Evolutionary conservation across 1,284 basidiomycete genomes (phyloP), one percentile per base, ranked within the genome.

Genomic region (Singerocomus rubriflavus): DNA sequence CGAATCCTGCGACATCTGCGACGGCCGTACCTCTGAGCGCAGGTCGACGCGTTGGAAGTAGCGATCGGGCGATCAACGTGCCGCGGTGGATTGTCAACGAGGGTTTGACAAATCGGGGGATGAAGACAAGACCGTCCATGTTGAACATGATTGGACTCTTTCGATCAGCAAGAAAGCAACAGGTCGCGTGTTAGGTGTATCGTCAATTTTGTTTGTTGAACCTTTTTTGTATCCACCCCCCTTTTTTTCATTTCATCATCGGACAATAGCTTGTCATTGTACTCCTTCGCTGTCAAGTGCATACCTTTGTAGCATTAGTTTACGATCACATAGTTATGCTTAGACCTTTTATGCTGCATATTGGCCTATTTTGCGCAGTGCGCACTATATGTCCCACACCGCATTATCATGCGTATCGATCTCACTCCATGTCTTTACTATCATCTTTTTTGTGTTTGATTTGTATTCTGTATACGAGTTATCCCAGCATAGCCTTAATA

Each of bases 141-240:
- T 46, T 69, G 45, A 61, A 56, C 38, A 57, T 63, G 55, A 63
- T 59, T 50, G 53, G 46, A 14, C 48, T 63, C 36, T 66, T 66
- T 51, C 63, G 60, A 27, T 54, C 61, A 11, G 50, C 52, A 12
- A 55, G 44, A 47, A 67, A 56, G 50, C 54, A 65, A 35, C 46
- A 50, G 2, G 37, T 39, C 12, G 38, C 30, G 9, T 38, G 37
- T 21, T 57, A 57, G 27, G 8, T n/a, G n/a, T 32, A 6, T 11
- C 21, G 25, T 43, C 5, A 12, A 10, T 35, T 39, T n/a, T 12
- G 21, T n/a, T 29, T n/a, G 10, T 39, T 17, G 5, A 27, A 38
- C 13, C 16, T 13, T 26, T 27, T 40, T 31, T 13, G 21, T 21
- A 21, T 25, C 21, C 35, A 31, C 34, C 52, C 16, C 41, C 31